Evolutionary conservation across 1,139 yeast species (phyloP).

Genomic region (Blastobotrys indianensis): DNA sequence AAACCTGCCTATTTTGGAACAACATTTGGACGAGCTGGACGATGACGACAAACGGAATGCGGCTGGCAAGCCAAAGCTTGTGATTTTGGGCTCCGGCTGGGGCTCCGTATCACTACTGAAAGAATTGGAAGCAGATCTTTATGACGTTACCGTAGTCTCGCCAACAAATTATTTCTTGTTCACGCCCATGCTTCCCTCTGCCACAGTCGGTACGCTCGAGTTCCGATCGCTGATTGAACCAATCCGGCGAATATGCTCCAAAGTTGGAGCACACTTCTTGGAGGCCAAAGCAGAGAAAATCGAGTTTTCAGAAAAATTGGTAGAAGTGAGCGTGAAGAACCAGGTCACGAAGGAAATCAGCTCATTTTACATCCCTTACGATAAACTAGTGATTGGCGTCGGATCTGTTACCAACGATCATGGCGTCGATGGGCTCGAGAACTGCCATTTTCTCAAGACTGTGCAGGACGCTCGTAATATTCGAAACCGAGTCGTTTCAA

Average conservation of each 20-base stretch:
- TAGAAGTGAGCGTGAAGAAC: slow-evolving; percentile 45
- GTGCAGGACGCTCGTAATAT: slow-evolving; percentile 59
- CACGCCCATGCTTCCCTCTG: slow-evolving; percentile 55
- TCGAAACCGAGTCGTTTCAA: slow-evolving; percentile 47
- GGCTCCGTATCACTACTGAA: slow-evolving; percentile 40
- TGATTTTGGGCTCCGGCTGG: slow-evolving; percentile 59
- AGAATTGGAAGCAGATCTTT: slow-evolving; percentile 42
- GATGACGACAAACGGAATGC: slow-evolving; percentile 37
- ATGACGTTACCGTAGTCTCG: slow-evolving; percentile 54
- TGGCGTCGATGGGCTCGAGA: slow-evolving; percentile 57
- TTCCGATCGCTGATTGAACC: slow-evolving; percentile 54
- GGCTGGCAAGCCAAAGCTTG: slow-evolving; percentile 46
- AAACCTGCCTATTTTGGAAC: slow-evolving; percentile 51
- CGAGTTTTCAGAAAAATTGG: slow-evolving; percentile 45
- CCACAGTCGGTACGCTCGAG: slow-evolving; percentile 53
- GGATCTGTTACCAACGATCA: slow-evolving; percentile 62
- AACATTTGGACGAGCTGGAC: slow-evolving; percentile 51
- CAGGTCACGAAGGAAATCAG: slow-evolving; percentile 35
- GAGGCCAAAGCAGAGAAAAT: slow-evolving; percentile 52
- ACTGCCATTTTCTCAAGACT: slow-evolving; percentile 54
- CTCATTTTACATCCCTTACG: slow-evolving; percentile 55
- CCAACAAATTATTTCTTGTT: slow-evolving; percentile 57
- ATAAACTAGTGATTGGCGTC: slow-evolving; percentile 56
- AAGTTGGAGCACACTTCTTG: slow-evolving; percentile 49
- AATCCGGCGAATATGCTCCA: slow-evolving; percentile 44